Percentiles rank a stretch among this genome's conserved stretches.
Conservation (phyloP, 352 stramenopile genomes). For the Pythium coloratum region DNA sequence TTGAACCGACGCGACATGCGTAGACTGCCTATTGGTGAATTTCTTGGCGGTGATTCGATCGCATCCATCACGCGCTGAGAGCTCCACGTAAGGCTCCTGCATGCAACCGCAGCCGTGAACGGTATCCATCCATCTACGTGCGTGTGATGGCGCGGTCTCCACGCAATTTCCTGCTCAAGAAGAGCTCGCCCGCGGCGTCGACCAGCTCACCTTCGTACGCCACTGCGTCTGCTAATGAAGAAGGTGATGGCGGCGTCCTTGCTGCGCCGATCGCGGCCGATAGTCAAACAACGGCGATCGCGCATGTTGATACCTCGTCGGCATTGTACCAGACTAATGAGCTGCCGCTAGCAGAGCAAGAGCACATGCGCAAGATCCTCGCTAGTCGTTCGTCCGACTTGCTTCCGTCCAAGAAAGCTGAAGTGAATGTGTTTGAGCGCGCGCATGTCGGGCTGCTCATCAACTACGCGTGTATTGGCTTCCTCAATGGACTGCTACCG, state of each 20-base stretch:
- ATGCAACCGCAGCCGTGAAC: neutral
- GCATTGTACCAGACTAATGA: conserved; percentile 6
- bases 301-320: conserved; percentile 4
- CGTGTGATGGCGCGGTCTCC: conserved; percentile 13
- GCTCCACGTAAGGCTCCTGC: neutral
- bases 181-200: neutral
- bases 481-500: conserved; percentile 63
- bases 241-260: neutral
- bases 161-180: conserved; percentile 22
- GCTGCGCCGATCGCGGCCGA: neutral
- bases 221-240: neutral
- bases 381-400: conserved; percentile 40
- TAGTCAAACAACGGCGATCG: neutral
- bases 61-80: neutral
- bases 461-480: conserved; percentile 77
- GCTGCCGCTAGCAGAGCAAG: conserved; percentile 19
- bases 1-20: conserved; percentile 2
- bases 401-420: conserved; percentile 39
- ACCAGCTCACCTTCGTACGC: conserved; percentile 8
- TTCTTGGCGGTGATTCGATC: neutral
- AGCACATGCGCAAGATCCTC: conserved; percentile 40
- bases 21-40: neutral
- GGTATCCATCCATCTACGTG: neutral
- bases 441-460: conserved; percentile 57
- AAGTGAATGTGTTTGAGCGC: conserved; percentile 40